These are phyloP conservation scores for Rhazya stricta DNA, from an alignment of 257 asterid genomes.

Conservation along the genomic window DNA sequence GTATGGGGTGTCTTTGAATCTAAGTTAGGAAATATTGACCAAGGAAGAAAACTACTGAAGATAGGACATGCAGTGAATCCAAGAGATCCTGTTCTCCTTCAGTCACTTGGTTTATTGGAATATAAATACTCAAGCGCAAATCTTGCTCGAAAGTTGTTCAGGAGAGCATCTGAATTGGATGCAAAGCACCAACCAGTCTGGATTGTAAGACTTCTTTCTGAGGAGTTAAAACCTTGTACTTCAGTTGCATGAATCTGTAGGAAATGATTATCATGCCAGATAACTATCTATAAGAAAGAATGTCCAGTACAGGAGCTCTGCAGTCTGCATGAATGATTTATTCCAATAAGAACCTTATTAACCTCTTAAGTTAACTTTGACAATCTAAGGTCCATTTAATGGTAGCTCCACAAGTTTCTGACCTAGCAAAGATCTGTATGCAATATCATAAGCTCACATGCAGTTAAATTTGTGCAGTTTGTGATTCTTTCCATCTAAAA, in stretches of 20 bases:
- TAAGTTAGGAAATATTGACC: conserved; percentile 55
- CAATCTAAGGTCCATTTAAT: neutral
- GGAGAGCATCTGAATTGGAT: conserved; percentile 76
- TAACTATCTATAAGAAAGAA: neutral
- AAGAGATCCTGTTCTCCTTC: conserved; percentile 93
- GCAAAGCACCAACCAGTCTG: conserved; percentile 93
- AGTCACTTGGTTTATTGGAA: conserved; percentile 80
- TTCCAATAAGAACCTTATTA: too few species aligned
- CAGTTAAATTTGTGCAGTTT: too few species aligned
- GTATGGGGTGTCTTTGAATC: conserved; percentile 98
- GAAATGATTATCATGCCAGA: neutral
- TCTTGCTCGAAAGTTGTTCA: conserved; percentile 69
- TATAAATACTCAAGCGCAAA: conserved; percentile 67
- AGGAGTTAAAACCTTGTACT: neutral
- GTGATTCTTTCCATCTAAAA: too few species aligned
- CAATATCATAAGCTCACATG: too few species aligned
- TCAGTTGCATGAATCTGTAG: neutral
- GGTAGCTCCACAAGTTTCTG: too few species aligned
- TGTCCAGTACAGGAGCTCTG: too few species aligned
- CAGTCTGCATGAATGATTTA: neutral
- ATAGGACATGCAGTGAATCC: conserved; percentile 87
- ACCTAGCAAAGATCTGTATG: too few species aligned
- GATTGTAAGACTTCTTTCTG: conserved; percentile 52
- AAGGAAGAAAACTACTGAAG: conserved; percentile 79
- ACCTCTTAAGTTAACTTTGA: neutral